Conservation (phyloP, 225 moss, liverwort and hornwort genomes). For the Pleurozium schreberi region DNA sequence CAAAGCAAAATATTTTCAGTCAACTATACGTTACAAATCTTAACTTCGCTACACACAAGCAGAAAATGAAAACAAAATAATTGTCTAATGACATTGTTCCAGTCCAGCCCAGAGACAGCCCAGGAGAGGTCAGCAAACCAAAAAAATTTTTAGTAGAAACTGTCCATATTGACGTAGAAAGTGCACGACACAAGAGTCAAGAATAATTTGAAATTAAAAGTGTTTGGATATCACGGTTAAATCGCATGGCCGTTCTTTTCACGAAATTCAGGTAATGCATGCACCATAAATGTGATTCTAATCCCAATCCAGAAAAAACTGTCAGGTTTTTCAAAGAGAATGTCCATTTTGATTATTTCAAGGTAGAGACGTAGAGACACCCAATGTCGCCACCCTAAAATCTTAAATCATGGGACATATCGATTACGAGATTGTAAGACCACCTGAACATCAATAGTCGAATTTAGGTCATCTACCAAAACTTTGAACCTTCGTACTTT, state of each 20-base stretch:
- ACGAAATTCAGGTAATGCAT: background rate
- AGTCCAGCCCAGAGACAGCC: background rate
- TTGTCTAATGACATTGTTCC: background rate
- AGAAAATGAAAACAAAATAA: background rate
- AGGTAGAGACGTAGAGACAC: background rate
- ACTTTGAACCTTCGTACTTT: background rate
- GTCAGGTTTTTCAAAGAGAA: background rate
- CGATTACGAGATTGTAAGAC: background rate
- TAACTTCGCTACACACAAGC: background rate
- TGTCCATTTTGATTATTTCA: background rate
- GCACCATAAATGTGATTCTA: background rate
- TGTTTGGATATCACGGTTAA: background rate
- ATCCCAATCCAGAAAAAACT: background rate
- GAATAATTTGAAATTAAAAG: background rate
- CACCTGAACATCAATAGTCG: background rate
- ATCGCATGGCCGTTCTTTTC: background rate
- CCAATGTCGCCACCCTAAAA: background rate
- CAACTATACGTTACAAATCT: background rate
- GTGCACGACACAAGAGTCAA: background rate
- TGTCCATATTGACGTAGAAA: background rate
- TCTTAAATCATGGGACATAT: background rate
- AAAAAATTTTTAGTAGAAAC: background rate
- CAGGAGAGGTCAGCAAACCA: background rate
- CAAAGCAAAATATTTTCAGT: background rate
- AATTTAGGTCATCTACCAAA: background rate